Percentiles rank a stretch among this genome's conserved stretches.
Conservation (phyloP, 1,139 yeast genomes). For the Blastobotrys petasosporus region DNA sequence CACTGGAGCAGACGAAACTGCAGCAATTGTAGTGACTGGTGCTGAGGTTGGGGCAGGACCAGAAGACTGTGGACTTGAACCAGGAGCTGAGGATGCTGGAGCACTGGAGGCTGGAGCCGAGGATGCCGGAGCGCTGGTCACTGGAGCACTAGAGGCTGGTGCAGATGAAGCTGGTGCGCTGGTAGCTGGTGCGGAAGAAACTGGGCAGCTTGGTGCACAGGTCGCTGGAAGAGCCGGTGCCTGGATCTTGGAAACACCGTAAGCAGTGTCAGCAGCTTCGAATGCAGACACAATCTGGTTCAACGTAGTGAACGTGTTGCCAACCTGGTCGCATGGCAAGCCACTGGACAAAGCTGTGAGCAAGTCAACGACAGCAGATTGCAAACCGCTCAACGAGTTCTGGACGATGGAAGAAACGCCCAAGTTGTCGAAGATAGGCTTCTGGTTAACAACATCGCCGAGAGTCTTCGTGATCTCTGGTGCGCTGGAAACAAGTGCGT, state of each 20-base stretch:
- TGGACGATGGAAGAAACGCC: neutral
- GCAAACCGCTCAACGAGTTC: constrained; percentile 1
- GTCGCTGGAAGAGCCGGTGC: constrained; percentile 10
- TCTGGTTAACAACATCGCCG: constrained; percentile 1
- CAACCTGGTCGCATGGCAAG: constrained; percentile 6
- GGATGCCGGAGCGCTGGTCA: constrained; percentile 2
- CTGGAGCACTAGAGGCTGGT: constrained; percentile 2
- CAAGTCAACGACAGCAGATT: constrained; percentile 5
- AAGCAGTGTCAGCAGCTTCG: constrained; percentile 5
- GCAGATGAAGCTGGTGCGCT: constrained; percentile 8
- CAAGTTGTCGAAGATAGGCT: constrained; percentile 2
- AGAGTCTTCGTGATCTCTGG: constrained; percentile 1
- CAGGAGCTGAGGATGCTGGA: constrained; percentile 10
- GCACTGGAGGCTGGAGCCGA: constrained; percentile 9
- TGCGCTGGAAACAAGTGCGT: neutral
- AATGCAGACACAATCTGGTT: constrained; percentile 3
- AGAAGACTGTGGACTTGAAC: constrained; percentile 6
- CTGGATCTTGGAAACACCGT: neutral
- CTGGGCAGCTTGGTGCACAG: constrained; percentile 3
- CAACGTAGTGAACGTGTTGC: constrained; percentile 5
- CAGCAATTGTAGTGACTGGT: constrained; percentile 1
- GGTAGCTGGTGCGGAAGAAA: constrained; percentile 8
- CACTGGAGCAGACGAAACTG: constrained; percentile 7
- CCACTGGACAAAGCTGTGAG: constrained; percentile 2
- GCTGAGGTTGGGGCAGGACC: constrained; percentile 9